A percentile compares a stretch with the other conserved stretches of the same genome.
These are phyloP conservation scores for Metrosideros polymorpha DNA, from an alignment of 441 rosid genomes.

Conservation along the genomic window DNA sequence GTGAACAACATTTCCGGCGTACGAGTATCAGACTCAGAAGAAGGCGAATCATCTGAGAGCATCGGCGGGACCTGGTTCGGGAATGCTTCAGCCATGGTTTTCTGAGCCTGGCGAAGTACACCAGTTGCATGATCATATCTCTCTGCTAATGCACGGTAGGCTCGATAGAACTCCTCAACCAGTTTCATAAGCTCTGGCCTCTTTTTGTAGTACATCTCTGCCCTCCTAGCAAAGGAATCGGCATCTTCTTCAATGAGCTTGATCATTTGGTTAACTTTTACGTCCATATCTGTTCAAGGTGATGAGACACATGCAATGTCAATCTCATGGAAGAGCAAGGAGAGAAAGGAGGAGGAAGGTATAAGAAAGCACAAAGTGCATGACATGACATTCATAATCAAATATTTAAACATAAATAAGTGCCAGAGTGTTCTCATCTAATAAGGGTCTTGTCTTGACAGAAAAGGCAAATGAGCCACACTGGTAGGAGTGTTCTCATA, in stretches of 20 bases:
- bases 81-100: conserved; percentile 84
- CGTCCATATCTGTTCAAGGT: conserved; percentile 76
- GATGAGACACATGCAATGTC: neutral
- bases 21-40: conserved; percentile 47
- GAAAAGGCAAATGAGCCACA: neutral
- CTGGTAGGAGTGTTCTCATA: neutral
- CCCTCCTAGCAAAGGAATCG: conserved; percentile 97
- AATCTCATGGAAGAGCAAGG: neutral
- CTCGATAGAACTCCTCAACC: conserved; percentile 97
- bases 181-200: conserved; percentile 96
- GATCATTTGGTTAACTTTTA: conserved; percentile 91
- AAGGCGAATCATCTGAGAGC: conserved; percentile 57
- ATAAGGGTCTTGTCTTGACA: neutral
- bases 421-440: neutral
- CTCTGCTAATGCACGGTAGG: conserved; percentile 95
- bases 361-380: neutral
- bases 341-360: neutral
- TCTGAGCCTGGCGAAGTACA: conserved; percentile 82
- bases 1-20: conserved; percentile 56
- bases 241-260: conserved; percentile 98
- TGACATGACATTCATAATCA: neutral
- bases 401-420: neutral
- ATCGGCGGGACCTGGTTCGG: conserved; percentile 75
- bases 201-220: conserved; percentile 96
- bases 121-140: conserved; percentile 97